A percentile compares a stretch with the other conserved stretches of the same genome.
Conservation (phyloP, 23 red algal species). For the Pyropia yezoensis region DNA sequence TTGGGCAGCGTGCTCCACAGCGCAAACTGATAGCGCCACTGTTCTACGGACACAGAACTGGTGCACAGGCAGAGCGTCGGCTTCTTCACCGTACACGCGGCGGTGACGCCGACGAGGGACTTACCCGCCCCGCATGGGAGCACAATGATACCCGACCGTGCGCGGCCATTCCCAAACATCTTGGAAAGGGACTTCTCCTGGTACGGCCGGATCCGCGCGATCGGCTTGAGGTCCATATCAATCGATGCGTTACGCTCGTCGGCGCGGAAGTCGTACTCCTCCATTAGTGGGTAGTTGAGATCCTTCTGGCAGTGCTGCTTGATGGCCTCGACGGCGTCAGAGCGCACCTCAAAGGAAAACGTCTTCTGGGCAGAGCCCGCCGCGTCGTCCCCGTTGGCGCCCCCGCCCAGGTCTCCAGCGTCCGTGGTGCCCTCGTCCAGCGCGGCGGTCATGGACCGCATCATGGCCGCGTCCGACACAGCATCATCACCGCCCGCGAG, state of each 20-base stretch:
- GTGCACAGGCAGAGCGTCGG: conserved; percentile 85
- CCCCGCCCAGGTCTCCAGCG: conserved; percentile 43
- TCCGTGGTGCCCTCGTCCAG: conserved; percentile 6
- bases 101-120: conserved; percentile 88
- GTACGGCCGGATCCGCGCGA: conserved; percentile 86
- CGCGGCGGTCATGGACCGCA: conserved; percentile 44
- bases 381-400: conserved; percentile 43
- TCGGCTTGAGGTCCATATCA: conserved; percentile 85
- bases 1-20: conserved; percentile 89
- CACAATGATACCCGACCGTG: conserved; percentile 93
- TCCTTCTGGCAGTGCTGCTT: conserved; percentile 70
- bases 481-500: conserved; percentile 49
- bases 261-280: conserved; percentile 98
- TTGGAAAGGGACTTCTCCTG: conserved; percentile 97
- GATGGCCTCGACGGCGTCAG: conserved; percentile 81
- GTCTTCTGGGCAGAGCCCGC: conserved; percentile 36
- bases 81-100: conserved; percentile 97
- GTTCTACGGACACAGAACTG: conserved; percentile 94
- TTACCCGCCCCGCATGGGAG: conserved; percentile 95
- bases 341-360: conserved; percentile 58
- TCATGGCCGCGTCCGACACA: conserved; percentile 31
- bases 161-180: conserved; percentile 99
- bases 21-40: conserved; percentile 97
- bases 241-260: conserved; percentile 67
- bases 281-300: conserved; percentile 92